Evolutionary conservation across 2,329 filamentous ascomycete species (phyloP), one percentile per base, ranked within the genome.

Genomic region (Trichoderma simmonsii): DNA sequence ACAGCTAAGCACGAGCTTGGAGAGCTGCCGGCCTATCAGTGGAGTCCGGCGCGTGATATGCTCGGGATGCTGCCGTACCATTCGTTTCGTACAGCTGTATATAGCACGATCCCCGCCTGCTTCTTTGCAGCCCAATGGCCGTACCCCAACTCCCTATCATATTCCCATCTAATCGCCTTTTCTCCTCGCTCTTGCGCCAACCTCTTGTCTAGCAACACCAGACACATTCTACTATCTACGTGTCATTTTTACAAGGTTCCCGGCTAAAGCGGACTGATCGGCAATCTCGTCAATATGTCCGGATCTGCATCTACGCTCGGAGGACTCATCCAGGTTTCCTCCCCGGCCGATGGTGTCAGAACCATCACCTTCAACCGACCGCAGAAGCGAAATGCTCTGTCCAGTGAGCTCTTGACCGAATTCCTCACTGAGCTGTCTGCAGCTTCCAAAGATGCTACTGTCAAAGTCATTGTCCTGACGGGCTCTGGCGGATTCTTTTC

Each of bases 341-440:
- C 75, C 32, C 74, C 73, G 30, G 60, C 61, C 26, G 70, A 78
- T 26, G 82, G 81, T 63, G 82, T 88, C 30, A 81, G 85, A 36
- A 77, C 88, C 32, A 76, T 90, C 71, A 83, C 84, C 15, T 78
- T 89, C 73, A 86, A 88, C 78, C 83, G 88, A 3, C 87, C 86
- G 2, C 81, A 83, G 60, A 89, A 90, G 77, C 83, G 87, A 70
- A 90, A 90, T 81, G 87, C 88, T 11, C 84, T 90, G 71, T 89
- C 87, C 2, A 81, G 83, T 70, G 77, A 79, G 61, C 84, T 89
- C 80, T 85, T 88, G 74, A 76, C 77, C 71, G 81, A 87, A 61
- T 78, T 88, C 5, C 76, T 84, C 18, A 73, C 64, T 11, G 75
- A 76, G 65, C 76, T 81, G 43, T 75, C 63, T 63, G 69, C 57